These are phyloP conservation scores for Pythium phragmitis DNA, from an alignment of 352 stramenopile genomes.

Conservation along the genomic window DNA sequence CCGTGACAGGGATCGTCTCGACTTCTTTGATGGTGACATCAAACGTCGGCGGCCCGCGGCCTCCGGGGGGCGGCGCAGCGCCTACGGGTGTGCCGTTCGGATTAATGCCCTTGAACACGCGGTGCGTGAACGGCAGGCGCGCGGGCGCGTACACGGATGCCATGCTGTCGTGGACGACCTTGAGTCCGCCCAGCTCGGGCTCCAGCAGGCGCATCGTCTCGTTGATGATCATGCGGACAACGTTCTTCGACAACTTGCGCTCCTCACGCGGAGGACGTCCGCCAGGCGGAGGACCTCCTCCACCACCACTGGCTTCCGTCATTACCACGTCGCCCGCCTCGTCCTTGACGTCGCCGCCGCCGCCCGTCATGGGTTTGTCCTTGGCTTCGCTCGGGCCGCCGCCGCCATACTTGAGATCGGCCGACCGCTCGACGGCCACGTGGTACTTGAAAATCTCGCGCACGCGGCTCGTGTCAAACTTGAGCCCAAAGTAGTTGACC, in stretches of 20 bases:
- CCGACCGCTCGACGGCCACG: constrained; percentile 51
- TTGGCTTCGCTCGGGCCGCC: constrained; percentile 32
- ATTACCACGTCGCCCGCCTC: constrained; percentile 47
- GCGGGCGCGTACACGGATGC: constrained; percentile 50
- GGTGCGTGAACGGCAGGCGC: constrained; percentile 52
- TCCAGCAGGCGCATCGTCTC: constrained; percentile 51
- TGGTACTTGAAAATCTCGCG: constrained; percentile 78
- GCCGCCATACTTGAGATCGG: constrained; percentile 49
- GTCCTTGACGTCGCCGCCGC: constrained; percentile 32
- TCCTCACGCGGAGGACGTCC: constrained; percentile 29
- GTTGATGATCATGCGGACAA: constrained; percentile 66
- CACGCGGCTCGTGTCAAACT: constrained; percentile 38
- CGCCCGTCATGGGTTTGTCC: constrained; percentile 35
- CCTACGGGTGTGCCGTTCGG: constrained; percentile 28
- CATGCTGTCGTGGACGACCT: constrained; percentile 68
- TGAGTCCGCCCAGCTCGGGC: constrained; percentile 48
- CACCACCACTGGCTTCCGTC: constrained; percentile 19
- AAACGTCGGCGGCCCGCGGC: constrained; percentile 53
- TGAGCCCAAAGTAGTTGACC: constrained; percentile 69
- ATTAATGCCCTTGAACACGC: constrained; percentile 54
- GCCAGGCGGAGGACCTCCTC: not conserved
- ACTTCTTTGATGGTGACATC: constrained; percentile 69
- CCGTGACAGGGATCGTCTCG: constrained; percentile 50
- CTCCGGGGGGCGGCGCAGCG: not conserved
- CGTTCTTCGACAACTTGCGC: constrained; percentile 36